Percentiles rank a stretch among this genome's conserved stretches.
These are phyloP conservation scores for Aspergillus japonicus DNA, from an alignment of 2,329 filamentous ascomycete species.

Conservation along the genomic window DNA sequence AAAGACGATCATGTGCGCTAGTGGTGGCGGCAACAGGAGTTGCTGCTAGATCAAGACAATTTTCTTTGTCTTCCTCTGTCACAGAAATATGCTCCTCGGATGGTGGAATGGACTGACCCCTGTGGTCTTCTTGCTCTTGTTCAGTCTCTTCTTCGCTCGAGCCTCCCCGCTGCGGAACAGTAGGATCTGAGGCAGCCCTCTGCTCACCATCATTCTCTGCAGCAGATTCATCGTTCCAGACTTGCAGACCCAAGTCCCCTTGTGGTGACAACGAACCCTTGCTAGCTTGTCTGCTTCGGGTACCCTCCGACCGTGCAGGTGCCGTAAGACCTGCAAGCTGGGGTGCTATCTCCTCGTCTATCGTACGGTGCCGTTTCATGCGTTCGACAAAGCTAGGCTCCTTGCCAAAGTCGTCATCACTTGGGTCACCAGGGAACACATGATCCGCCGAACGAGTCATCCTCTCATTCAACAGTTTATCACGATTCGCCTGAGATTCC, in stretches of 20 bases:
- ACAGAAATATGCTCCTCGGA: constrained; percentile 31
- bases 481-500: constrained; percentile 45
- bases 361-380: constrained; percentile 32
- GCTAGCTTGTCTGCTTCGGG: constrained; percentile 2
- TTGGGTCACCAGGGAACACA: constrained; percentile 34
- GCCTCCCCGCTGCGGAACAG: constrained; percentile 23
- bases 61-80: constrained; percentile 50
- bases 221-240: constrained; percentile 12
- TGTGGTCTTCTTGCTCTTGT: constrained; percentile 47
- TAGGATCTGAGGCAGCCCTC: constrained; percentile 10
- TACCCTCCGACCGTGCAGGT: constrained; percentile 25
- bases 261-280: constrained; percentile 4
- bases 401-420: constrained; percentile 45
- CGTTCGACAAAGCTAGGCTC: constrained; percentile 42
- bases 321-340: constrained; percentile 39
- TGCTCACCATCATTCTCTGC: constrained; percentile 19
- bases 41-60: constrained; percentile 32
- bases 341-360: constrained; percentile 34
- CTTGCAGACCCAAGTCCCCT: constrained; percentile 4
- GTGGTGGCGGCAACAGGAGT: constrained; percentile 30
- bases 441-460: constrained; percentile 38
- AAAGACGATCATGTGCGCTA: constrained; percentile 40
- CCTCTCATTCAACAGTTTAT: constrained; percentile 32
- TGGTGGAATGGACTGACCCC: constrained; percentile 24
- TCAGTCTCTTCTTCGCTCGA: constrained; percentile 49